A percentile compares a stretch with the other conserved stretches of the same genome.
These are phyloP conservation scores for Cochlearia excelsa DNA, from an alignment of 345 rosid genomes.

Conservation along the genomic window DNA sequence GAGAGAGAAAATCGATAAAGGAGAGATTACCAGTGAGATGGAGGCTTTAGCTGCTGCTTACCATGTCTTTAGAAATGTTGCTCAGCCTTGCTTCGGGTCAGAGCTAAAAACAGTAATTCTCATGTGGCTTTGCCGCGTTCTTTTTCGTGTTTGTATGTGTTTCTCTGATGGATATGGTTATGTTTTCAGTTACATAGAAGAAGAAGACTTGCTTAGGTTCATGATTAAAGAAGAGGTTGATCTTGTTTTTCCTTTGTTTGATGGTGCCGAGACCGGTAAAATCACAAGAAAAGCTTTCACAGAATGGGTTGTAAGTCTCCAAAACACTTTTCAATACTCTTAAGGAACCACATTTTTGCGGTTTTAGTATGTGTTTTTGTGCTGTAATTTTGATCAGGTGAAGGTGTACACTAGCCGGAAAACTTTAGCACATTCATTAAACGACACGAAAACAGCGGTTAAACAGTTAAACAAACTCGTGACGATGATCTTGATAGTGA, in stretches of 20 bases:
- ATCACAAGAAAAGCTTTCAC: constrained; percentile 60
- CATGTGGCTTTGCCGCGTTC: not conserved
- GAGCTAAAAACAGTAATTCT: constrained; percentile 15
- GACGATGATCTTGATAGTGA: constrained; percentile 49
- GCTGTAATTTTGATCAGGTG: constrained; percentile 46
- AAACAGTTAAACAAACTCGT: constrained; percentile 74
- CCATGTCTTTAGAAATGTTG: constrained; percentile 60
- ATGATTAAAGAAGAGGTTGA: constrained; percentile 89
- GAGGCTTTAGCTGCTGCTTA: constrained; percentile 75
- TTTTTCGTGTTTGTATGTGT: not conserved
- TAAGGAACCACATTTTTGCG: not conserved
- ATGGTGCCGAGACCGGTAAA: constrained; percentile 53
- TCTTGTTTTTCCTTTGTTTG: constrained; percentile 65
- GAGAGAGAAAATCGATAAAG: constrained; percentile 47
- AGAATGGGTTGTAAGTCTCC: constrained; percentile 70
- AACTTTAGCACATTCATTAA: constrained; percentile 71
- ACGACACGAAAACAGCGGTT: constrained; percentile 89
- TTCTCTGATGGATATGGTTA: constrained; percentile 7
- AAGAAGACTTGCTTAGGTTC: constrained; percentile 70
- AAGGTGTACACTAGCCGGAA: constrained; percentile 72
- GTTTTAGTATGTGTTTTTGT: not conserved
- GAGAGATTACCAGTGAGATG: constrained; percentile 74
- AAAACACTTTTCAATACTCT: constrained; percentile 1
- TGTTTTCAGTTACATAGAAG: constrained; percentile 55
- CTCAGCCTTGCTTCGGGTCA: constrained; percentile 49